Conservation (phyloP, 768 basidiomycete species). For the Suillus cothurnatus region DNA sequence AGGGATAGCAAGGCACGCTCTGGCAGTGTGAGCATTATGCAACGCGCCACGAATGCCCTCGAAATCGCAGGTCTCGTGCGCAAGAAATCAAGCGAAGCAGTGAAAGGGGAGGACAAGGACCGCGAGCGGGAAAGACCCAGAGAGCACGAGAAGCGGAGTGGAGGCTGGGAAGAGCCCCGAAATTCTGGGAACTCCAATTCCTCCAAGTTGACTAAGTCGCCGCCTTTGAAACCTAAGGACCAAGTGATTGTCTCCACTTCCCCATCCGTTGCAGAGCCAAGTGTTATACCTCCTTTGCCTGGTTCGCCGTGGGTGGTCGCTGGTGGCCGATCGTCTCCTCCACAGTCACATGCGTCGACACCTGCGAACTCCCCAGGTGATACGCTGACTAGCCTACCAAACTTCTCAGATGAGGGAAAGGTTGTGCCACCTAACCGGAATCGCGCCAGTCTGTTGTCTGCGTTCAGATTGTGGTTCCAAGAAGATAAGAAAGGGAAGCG, state of each 20-base stretch:
- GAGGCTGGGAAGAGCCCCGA: constrained; percentile 58
- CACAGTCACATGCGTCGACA: constrained; percentile 40
- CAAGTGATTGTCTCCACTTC: constrained; percentile 48
- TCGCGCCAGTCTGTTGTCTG: constrained; percentile 78
- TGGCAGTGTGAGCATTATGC: constrained; percentile 95
- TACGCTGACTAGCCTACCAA: constrained; percentile 51
- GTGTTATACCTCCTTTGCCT: constrained; percentile 34
- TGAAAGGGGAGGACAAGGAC: constrained; percentile 60
- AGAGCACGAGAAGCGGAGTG: constrained; percentile 44
- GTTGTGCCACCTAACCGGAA: constrained; percentile 49
- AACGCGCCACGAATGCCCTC: constrained; percentile 88
- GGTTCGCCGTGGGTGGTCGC: constrained; percentile 80
- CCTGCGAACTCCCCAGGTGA: constrained; percentile 57
- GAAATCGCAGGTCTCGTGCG: constrained; percentile 83
- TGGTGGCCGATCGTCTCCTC: constrained; percentile 42
- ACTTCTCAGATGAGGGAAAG: constrained; percentile 37
- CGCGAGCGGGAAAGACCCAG: constrained; percentile 42
- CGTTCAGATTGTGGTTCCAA: constrained; percentile 91
- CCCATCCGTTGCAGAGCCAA: constrained; percentile 41
- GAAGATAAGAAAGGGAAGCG: constrained; percentile 90
- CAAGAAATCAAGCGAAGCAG: constrained; percentile 79
- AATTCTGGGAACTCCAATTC: constrained; percentile 64
- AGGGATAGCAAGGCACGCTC: constrained; percentile 66
- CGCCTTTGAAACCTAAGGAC: constrained; percentile 58
- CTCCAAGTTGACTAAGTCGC: constrained; percentile 66